A percentile compares a stretch with the other conserved stretches of the same genome.
Conservation (phyloP, 108 stramenopile genomes). For the Stephanodiscus minutulus region DNA sequence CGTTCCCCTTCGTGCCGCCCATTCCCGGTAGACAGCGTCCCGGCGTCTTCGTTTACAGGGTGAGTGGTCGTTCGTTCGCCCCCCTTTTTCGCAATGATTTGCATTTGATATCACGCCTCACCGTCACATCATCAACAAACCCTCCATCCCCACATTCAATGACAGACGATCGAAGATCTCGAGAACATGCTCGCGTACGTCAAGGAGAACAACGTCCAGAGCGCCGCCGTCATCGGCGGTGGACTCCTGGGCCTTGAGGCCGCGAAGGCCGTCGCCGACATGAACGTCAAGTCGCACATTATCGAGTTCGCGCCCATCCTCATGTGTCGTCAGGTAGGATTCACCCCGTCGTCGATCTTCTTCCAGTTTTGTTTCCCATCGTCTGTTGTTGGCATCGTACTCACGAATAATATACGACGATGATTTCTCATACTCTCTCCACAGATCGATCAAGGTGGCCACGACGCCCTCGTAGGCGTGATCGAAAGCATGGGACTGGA, state of each 20-base stretch:
- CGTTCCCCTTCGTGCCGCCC: conserved; percentile 93
- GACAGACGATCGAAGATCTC: conserved; percentile 88
- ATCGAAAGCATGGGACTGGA: conserved; percentile 92
- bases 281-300: conserved; percentile 89
- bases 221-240: conserved; percentile 94
- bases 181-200: conserved; percentile 88
- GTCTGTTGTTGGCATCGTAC: too few species aligned
- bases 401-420: neutral
- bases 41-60: conserved; percentile 94
- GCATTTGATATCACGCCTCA: neutral
- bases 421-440: neutral
- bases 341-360: neutral
- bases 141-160: neutral
- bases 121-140: neutral
- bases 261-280: conserved; percentile 89
- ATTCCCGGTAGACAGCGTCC: conserved; percentile 89
- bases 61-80: conserved; percentile 4
- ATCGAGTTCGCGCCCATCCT: conserved; percentile 93
- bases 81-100: too few species aligned
- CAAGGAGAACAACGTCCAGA: conserved; percentile 78
- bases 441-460: conserved; percentile 88
- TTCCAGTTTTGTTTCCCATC: too few species aligned
- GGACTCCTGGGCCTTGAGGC: conserved; percentile 89
- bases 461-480: conserved; percentile 88
- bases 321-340: conserved; percentile 85